These are phyloP conservation scores for Buddleja alternifolia DNA, from an alignment of 257 asterid species.

Conservation along the genomic window DNA sequence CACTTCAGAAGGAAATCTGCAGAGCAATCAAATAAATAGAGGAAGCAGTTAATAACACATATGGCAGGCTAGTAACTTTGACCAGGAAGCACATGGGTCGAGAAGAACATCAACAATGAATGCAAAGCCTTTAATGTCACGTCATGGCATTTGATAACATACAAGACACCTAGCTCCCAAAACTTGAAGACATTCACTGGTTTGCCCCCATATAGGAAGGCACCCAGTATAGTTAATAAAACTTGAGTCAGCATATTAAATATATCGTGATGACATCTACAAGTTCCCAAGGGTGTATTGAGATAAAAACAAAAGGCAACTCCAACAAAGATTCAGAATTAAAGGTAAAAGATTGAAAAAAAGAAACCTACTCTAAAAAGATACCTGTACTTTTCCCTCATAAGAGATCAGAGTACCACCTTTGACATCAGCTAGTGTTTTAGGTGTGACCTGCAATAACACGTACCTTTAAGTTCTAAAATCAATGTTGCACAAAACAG, in stretches of 20 bases:
- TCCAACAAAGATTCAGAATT: neutral
- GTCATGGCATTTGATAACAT: neutral
- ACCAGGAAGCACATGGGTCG: neutral
- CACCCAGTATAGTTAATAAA: conserved; percentile 3
- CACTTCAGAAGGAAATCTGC: conserved; percentile 2
- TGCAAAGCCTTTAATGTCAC: neutral
- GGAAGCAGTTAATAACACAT: neutral
- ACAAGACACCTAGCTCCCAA: conserved; percentile 5
- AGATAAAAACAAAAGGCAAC: neutral
- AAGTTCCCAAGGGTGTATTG: neutral
- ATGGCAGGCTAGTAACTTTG: conserved; percentile 20
- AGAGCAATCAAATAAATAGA: conserved; percentile 18
- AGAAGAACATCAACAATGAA: neutral
- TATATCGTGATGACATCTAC: conserved; percentile 3
- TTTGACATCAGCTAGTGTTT: conserved; percentile 96
- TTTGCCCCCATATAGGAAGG: conserved; percentile 20
- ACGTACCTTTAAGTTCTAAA: conserved; percentile 22
- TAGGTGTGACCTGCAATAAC: conserved; percentile 87
- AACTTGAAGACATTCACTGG: conserved; percentile 5
- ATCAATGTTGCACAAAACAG: neutral
- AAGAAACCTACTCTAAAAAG: conserved; percentile 14
- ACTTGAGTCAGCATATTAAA: conserved; percentile 18
- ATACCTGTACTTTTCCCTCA: conserved; percentile 95
- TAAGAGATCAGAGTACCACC: conserved; percentile 97
- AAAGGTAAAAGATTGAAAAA: neutral